These are phyloP conservation scores for Tetrapisispora nanseiensis DNA, from an alignment of 805 yeast species.

Conservation along the genomic window DNA sequence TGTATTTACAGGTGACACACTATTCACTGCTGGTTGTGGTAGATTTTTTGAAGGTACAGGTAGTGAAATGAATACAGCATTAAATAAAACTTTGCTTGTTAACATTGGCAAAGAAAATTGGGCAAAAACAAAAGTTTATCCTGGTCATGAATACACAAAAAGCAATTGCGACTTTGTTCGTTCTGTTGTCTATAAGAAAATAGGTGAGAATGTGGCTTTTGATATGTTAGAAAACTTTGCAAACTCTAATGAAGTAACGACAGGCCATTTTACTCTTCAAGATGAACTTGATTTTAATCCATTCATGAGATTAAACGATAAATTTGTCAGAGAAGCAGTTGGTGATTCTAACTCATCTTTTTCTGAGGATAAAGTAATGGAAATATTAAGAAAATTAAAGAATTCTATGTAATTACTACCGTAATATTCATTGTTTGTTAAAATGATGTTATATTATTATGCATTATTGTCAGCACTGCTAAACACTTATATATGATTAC, in stretches of 20 bases:
- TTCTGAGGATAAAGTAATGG: constrained; percentile 51
- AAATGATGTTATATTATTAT: not conserved
- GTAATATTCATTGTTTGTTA: not conserved
- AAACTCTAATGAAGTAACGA: constrained; percentile 53
- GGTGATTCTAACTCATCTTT: constrained; percentile 35
- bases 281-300: constrained; percentile 84
- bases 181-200: constrained; percentile 42
- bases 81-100: constrained; percentile 58
- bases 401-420: constrained; percentile 30
- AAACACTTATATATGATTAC: constrained; percentile 1
- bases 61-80: constrained; percentile 63
- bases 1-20: constrained; percentile 92
- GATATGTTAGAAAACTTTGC: constrained; percentile 43
- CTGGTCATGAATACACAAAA: constrained; percentile 94
- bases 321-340: constrained; percentile 48
- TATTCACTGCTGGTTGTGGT: constrained; percentile 93
- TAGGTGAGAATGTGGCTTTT: constrained; percentile 37
- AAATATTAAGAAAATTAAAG: constrained; percentile 63
- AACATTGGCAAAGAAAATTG: constrained; percentile 32
- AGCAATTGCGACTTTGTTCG: constrained; percentile 72
- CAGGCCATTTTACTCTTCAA: constrained; percentile 75
- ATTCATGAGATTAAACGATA: constrained; percentile 70
- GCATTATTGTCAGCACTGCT: not conserved
- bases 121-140: constrained; percentile 54
- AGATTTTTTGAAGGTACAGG: constrained; percentile 91